Percentiles rank a stretch among this genome's conserved stretches.
These are phyloP conservation scores for Phaeosphaeria sp. DNA, from an alignment of 2,329 filamentous ascomycete genomes.

Conservation along the genomic window DNA sequence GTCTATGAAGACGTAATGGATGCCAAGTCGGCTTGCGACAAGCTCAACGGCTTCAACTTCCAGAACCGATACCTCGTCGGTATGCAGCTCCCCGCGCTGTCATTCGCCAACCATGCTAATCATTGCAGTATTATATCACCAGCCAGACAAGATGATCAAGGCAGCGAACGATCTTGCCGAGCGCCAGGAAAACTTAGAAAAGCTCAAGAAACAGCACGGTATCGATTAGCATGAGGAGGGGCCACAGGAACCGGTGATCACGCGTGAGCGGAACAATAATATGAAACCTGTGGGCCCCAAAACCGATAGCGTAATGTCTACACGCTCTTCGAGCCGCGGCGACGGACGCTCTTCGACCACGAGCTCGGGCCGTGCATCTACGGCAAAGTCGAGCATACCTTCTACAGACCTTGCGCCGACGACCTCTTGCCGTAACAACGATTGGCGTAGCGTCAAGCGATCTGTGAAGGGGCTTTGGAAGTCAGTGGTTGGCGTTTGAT, in stretches of 20 bases:
- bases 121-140: slow-evolving; percentile 71
- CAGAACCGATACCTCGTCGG: slow-evolving; percentile 98
- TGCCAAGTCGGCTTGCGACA: slow-evolving; percentile 98
- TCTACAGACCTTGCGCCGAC: slow-evolving; percentile 16
- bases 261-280: slow-evolving; percentile 38
- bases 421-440: slow-evolving; percentile 36
- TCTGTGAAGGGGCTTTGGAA: slow-evolving; percentile 42
- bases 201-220: slow-evolving; percentile 95
- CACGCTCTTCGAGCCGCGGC: slow-evolving; percentile 32
- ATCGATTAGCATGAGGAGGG: slow-evolving; percentile 77
- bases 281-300: slow-evolving; percentile 47
- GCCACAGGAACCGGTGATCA: slow-evolving; percentile 55
- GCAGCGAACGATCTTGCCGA: slow-evolving; percentile 93
- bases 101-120: slow-evolving; percentile 7
- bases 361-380: slow-evolving; percentile 29
- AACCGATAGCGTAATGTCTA: slow-evolving; percentile 35
- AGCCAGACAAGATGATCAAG: slow-evolving; percentile 79
- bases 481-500: slow-evolving; percentile 44
- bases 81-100: slow-evolving; percentile 55
- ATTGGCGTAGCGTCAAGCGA: slow-evolving; percentile 40
- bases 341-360: slow-evolving; percentile 30
- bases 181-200: slow-evolving; percentile 96
- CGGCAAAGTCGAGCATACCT: slow-evolving; percentile 28
- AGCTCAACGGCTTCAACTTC: slow-evolving; percentile 99
- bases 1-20: slow-evolving; percentile 99